Conservation (phyloP, 441 rosid species). For the Croton setiger region DNA sequence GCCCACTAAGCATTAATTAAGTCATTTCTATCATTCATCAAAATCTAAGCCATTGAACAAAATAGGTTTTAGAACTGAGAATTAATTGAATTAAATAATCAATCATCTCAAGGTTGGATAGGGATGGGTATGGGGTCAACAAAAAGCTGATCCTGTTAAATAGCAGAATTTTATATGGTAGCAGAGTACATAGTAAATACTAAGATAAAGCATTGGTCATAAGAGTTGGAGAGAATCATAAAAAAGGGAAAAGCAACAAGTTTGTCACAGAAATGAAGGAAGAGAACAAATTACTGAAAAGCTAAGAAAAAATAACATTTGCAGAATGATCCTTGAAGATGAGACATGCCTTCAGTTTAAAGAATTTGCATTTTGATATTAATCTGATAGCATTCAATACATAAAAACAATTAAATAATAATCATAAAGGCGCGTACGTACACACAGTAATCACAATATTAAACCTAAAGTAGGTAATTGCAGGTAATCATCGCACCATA, state of each 20-base stretch:
- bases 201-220: neutral
- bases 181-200: neutral
- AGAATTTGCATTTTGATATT: neutral
- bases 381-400: neutral
- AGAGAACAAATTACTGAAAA: neutral
- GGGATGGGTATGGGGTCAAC: neutral
- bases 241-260: neutral
- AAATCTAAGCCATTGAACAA: neutral
- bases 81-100: neutral
- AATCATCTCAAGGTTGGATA: neutral
- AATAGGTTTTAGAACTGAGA: neutral
- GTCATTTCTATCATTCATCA: neutral
- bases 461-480: neutral
- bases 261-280: neutral
- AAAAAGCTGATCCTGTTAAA: neutral
- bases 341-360: neutral
- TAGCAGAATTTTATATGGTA: neutral
- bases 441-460: neutral
- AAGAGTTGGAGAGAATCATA: neutral
- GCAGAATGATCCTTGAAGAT: neutral
- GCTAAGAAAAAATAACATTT: constrained; percentile 1
- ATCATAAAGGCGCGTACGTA: neutral
- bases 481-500: neutral
- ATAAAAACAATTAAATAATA: neutral
- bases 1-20: neutral